phyloP scores from a whole-genome alignment of 2,329 filamentous ascomycete genomes.

The Aspergillus eucalypticola region DNA sequence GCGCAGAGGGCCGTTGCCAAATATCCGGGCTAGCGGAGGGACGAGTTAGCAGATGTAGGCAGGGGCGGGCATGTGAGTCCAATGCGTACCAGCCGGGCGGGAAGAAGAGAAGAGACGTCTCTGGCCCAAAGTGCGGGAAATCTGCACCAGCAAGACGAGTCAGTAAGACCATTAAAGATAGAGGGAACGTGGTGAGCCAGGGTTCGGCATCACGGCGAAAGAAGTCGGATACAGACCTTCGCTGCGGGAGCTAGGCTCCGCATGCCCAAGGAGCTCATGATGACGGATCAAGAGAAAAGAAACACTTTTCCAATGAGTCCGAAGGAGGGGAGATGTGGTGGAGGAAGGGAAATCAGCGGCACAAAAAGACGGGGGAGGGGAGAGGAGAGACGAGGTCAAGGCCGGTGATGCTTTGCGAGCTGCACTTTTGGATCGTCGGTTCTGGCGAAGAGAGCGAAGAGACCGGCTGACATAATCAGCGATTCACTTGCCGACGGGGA shows the following conservation, averaged over 20 bases:
- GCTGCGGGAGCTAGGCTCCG: conserved; percentile 52
- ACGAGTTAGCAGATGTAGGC: conserved; percentile 25
- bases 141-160: conserved; percentile 48
- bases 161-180: conserved; percentile 21
- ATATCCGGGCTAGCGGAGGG: conserved; percentile 68
- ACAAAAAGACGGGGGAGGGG: conserved; percentile 9
- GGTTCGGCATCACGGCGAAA: conserved; percentile 14
- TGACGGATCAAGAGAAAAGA: conserved; percentile 37
- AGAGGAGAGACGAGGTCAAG: conserved; percentile 18
- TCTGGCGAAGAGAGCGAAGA: conserved; percentile 26
- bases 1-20: conserved; percentile 79
- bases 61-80: conserved; percentile 20
- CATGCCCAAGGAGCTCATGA: conserved; percentile 53
- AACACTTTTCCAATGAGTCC: conserved; percentile 29
- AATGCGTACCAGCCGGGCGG: conserved; percentile 68
- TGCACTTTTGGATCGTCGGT: conserved; percentile 30
- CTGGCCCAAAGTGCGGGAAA: conserved; percentile 64
- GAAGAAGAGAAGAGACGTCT: conserved; percentile 84
- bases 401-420: conserved; percentile 22
- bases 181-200: conserved; percentile 10
- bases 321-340: conserved; percentile 24
- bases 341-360: conserved; percentile 20
- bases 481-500: conserved; percentile 36
- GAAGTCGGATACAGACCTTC: conserved; percentile 44
- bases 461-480: conserved; percentile 39